Conservation (phyloP, 257 asterid species). For the Forsythia viridissima region DNA sequence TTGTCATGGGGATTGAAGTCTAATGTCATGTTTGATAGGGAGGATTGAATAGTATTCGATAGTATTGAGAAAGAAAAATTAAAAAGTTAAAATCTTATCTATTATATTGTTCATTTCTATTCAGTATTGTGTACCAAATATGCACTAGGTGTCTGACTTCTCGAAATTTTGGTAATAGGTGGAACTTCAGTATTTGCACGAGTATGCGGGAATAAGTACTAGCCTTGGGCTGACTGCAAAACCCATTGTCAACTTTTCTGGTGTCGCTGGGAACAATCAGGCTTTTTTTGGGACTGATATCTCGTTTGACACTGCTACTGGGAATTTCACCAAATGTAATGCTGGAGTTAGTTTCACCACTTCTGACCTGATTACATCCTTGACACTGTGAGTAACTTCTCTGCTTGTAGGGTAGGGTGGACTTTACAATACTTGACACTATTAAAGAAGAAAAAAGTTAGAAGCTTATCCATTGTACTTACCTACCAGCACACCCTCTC, state of each 20-base stretch:
- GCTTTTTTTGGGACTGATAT: slow-evolving; percentile 78
- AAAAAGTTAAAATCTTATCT: too few relatives aligned
- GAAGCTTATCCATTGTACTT: not conserved
- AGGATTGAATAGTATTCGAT: not conserved
- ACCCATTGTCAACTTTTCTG: slow-evolving; percentile 91
- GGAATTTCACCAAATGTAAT: slow-evolving; percentile 72
- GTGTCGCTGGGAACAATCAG: slow-evolving; percentile 73
- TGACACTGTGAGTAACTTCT: slow-evolving; percentile 62
- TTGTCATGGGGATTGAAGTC: not conserved
- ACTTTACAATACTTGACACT: not conserved
- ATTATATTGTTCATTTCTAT: not conserved
- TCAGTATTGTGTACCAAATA: not conserved
- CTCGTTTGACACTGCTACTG: slow-evolving; percentile 87
- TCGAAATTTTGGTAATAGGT: slow-evolving; percentile 47
- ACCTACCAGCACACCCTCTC: not conserved
- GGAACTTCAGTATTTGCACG: slow-evolving; percentile 93
- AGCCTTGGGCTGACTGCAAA: slow-evolving; percentile 85
- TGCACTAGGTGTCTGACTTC: not conserved
- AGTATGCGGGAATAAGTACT: slow-evolving; percentile 88
- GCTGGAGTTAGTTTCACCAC: slow-evolving; percentile 69
- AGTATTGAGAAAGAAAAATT: not conserved
- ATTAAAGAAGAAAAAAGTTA: not conserved
- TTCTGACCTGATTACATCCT: slow-evolving; percentile 79
- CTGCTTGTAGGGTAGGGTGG: not conserved
- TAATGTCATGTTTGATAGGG: not conserved